Conservation (phyloP, 441 rosid genomes). For the Omphalea diandra region DNA sequence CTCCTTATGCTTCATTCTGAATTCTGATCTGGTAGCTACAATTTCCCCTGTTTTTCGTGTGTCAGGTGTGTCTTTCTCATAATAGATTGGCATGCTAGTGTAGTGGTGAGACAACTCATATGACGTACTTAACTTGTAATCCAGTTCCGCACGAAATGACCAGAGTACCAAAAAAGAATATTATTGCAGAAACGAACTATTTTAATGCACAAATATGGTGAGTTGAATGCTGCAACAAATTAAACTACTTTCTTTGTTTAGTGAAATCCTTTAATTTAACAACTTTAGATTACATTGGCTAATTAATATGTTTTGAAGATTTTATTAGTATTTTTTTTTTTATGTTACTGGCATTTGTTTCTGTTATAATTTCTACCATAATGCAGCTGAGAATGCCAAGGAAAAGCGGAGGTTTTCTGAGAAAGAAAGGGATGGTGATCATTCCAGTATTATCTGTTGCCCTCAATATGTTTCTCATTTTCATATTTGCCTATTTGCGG, state of each 20-base stretch:
- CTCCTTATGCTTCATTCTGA: neutral
- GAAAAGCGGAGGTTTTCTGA: neutral
- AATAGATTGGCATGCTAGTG: neutral
- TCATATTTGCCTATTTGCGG: neutral
- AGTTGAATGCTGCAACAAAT: neutral
- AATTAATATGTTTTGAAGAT: neutral
- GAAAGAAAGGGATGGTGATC: neutral
- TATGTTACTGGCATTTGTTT: neutral
- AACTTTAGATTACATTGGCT: neutral
- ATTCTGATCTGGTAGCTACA: neutral
- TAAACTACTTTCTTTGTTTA: neutral
- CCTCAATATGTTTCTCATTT: neutral
- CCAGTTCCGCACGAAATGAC: neutral
- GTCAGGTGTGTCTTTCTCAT: neutral
- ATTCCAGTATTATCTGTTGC: conserved; percentile 17
- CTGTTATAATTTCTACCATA: neutral
- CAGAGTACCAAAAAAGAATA: neutral
- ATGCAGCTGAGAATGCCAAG: conserved; percentile 16
- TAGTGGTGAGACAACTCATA: neutral
- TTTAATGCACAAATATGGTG: neutral
- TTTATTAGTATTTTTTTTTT: neutral
- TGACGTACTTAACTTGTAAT: neutral
- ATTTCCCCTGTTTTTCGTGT: neutral
- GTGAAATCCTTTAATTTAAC: neutral
- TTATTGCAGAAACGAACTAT: neutral